Evolutionary conservation across 176 grass and related monocot species (phyloP), one percentile per base, ranked within the genome.

Genomic region (Eragrostis curvula): DNA sequence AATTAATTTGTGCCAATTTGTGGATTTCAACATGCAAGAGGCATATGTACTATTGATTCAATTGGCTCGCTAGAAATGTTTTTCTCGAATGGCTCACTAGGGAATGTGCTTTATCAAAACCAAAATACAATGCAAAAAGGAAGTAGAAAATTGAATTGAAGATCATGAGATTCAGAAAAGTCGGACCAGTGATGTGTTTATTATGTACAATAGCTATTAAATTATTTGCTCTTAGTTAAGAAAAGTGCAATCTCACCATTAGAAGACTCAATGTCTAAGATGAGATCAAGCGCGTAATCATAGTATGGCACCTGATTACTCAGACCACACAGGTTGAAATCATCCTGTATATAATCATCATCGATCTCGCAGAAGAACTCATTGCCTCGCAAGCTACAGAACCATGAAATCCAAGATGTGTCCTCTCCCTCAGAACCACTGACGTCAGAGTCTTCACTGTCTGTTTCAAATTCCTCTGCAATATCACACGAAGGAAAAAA

Each of bases 301-400:
- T 92, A 97, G 64, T 97, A 94, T 71, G 92, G 95, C 61, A 94
- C 92, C 83, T 97, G 95, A 87, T 82, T 94, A 87, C 89, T 94
- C 51, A 97, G 88, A 66, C 95, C 95, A 87, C 95, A 94, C 44
- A 97, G 90, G 66, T 97, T 97, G 73, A 97, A 97, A 86, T 97
- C 95, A 85, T 97, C 95, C 72, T 97, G 95, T 80, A 97, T 97
- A 56, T 97, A 97, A 40, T 97, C 95, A 48, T 97, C 95, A 77
- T 97, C 95, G 3, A 97, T 91, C 88, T 97, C 95, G 41, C 95
- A 97, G 83, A 94, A 97, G 88, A 97, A 97, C 68, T 97, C 95
- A 77, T 97, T 94, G 68, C 95, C 95, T 64, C 92, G 82, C 80
- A 94, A 82, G 71, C 87, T 94, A 62, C 95, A 97, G 70, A 97